Evolutionary conservation across 2,329 filamentous ascomycete species (phyloP), one percentile per base, ranked within the genome.

Genomic region (Tolypocladium nubicola): DNA sequence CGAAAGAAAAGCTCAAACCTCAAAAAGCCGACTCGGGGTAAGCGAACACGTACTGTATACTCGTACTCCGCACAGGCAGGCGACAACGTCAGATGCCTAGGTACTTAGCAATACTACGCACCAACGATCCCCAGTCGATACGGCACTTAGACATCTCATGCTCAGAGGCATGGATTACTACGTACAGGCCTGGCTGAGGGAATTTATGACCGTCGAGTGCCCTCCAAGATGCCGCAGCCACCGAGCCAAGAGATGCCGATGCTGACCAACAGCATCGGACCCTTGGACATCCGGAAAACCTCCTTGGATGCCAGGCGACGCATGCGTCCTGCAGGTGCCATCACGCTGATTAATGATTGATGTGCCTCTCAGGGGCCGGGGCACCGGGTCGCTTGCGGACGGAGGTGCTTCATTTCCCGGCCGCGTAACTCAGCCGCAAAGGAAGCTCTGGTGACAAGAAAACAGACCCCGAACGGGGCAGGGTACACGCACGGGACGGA

Each of bases 341-440:
- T 33, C 37, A 40, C 37, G n/a, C 4, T 39, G 13, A 19, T n/a
- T 9, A 23, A n/a, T 39, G 13, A 19, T n/a, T 9, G 38, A n/a
- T 23, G 19, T 54, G 52, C 37, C 52, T 19, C 35, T 41, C 52
- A 30, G 14, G 21, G 37, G 7, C 30, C 30, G 8, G 30, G 30
- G 30, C 45, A 35, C 4, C 26, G 26, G 13, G 23, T 16, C 21
- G 23, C 8, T 9, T 9, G 52, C 23, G 26, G 23, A 16, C 13
- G n/a, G 33, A 19, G 23, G 41, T 30, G 56, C 41, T 14, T 57
- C 52, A 57, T 54, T 57, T 54, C 56, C 56, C 35, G 41, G 40
- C 16, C 21, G 39, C 50, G 49, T 19, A 38, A 30, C n/a, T 37
- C 38, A 21, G 26, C 26, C 23, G 43, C 30, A 26, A 26, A 6